Evolutionary conservation across 352 stramenopile species (phyloP), one percentile per base, ranked within the genome.

Genomic region (Globisporangium mamillatum): DNA sequence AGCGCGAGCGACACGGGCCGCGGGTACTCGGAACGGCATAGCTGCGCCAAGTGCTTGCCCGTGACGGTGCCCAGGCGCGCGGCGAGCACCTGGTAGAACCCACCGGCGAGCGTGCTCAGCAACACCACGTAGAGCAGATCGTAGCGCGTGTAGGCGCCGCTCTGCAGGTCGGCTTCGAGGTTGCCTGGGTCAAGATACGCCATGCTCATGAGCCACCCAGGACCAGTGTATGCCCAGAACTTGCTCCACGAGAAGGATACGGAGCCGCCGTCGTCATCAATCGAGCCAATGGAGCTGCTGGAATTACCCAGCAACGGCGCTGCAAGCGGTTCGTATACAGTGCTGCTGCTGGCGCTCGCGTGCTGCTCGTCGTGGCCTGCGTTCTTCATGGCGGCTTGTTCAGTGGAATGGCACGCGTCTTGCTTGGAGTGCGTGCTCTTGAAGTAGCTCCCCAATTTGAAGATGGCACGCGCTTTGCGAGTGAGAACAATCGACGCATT

Each of bases 171-270:
- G 53, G 90, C 95, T 70, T 98, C 94, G 38, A 98, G 90, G 76
- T 99, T 99, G 14, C 95, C 96, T 0, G 95, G 96, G 67, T 98
- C 95, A 34, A 99, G 81, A 74, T 98, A 99, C 46, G 96, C 95
- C 54, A 98, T 97, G 73, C 88, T 97, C 88, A 98, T 97, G 76
- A 97, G 86, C 85, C 86, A 96, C 0, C 89, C 90, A 0, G 88
- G 88, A 9, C 89, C 89, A 1, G 89, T 80, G 62, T 95, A 96
- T 44, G 79, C 83, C 89, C 89, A 96, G 71, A 90, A 90, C 38
- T 69, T 64, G 32, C 72, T 62, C 81, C 81, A 89, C 0, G 77
- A 90, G 71, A 90, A 90, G 32, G 60, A 46, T 25, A 32, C 34
- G 4, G n/a, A 20, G 36, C 20, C 36, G 24, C 4, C 8, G 36